These are phyloP conservation scores for Nephelium lappaceum DNA, from an alignment of 345 rosid species.

Conservation along the genomic window DNA sequence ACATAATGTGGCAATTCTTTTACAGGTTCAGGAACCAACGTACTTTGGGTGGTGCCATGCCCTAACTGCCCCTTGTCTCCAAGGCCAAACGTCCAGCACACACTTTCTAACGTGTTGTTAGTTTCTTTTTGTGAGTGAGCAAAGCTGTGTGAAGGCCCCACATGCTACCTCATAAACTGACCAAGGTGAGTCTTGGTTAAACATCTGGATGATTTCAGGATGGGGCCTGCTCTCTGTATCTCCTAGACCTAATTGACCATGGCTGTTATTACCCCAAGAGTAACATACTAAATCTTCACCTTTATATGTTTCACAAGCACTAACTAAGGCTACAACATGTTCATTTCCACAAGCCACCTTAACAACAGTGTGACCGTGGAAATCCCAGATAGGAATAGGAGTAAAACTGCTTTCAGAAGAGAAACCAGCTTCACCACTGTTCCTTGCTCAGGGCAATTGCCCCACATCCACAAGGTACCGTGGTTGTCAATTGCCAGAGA, in stretches of 20 bases:
- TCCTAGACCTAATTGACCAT: slow-evolving; percentile 87
- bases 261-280: slow-evolving; percentile 77
- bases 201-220: slow-evolving; percentile 63
- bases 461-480: slow-evolving; percentile 93
- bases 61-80: slow-evolving; percentile 95
- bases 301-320: slow-evolving; percentile 47
- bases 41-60: slow-evolving; percentile 68
- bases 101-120: slow-evolving; percentile 44
- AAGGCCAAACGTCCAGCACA: slow-evolving; percentile 89
- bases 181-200: slow-evolving; percentile 55
- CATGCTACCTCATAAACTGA: slow-evolving; percentile 73
- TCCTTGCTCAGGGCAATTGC: slow-evolving; percentile 63
- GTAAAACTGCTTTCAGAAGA: slow-evolving; percentile 50
- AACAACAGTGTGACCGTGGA: slow-evolving; percentile 71
- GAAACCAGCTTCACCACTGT: slow-evolving; percentile 37
- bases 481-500: slow-evolving; percentile 79
- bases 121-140: slow-evolving; percentile 61
- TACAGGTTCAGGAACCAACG: slow-evolving; percentile 64
- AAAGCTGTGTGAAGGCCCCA: slow-evolving; percentile 91
- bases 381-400: slow-evolving; percentile 61
- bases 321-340: slow-evolving; percentile 78
- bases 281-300: slow-evolving; percentile 61
- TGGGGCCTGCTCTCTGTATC: slow-evolving; percentile 57
- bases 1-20: slow-evolving; percentile 54
- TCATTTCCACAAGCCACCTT: slow-evolving; percentile 95